Base-by-base conservation (phyloP, 371 early-diverging fungal species). In the Haplosporangium sp. region DNA sequence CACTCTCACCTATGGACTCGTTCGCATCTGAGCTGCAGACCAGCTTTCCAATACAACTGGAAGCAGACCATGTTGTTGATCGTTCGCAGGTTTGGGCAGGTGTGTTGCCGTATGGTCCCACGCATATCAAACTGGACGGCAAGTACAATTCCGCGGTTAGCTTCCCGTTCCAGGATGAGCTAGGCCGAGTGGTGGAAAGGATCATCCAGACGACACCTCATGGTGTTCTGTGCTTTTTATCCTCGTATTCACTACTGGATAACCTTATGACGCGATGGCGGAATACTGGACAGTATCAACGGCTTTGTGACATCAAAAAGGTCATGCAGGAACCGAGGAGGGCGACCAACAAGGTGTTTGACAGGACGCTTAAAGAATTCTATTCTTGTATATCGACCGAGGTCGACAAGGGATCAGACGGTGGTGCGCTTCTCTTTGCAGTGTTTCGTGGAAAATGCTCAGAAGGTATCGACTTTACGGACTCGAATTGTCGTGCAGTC, bases 381-480 rank as follows among this genome's bases (percentile, higher is more conserved):
- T 87, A 89, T 59, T 42, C 38, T 23, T 45, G 54, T 21, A 73
- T 73, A 23, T 56, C 37, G 41, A 37, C 8, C 16, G 62, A 67
- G 6, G 74, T 73, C 20, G 41, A 46, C 16, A 59, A 55, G 8
- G 72, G 79, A 11, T 64, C 74, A 0, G 43, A 80, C 13, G 75
- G 80, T 6, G 94, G 95, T 5, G 90, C 90, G 0, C 37, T 90
- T 6, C 73, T 90, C 55, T 83, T 91, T 83, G 87, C 90, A 18
- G 87, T 90, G 62, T 84, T 80, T 74, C 84, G 98, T 36, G 99
- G 99, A 5, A 98, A 96, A 81, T 95, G 95, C 1, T 90, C 92
- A 40, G 99, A 99, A 81, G 99, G 99, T 10, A 92, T 98, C 55
- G 98, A 99, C 73, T 98, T 99, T 76, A 91, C 90, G 5, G 96